Base-by-base conservation (phyloP, 257 asterid species). In the Lavandula angustifolia region DNA sequence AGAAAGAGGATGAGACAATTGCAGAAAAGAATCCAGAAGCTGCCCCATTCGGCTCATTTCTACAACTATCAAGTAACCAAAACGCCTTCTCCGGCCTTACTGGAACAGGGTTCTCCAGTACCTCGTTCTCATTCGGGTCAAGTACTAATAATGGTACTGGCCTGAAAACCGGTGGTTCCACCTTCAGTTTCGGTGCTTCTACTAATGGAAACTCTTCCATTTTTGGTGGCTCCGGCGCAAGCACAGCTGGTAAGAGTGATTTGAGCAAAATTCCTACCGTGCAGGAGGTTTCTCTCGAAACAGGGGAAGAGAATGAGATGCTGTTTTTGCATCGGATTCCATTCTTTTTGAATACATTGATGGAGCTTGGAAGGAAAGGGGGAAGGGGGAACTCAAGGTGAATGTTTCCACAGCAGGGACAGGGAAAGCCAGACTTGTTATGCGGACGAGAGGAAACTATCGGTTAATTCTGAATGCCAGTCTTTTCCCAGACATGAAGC, bases 401-500 rank as follows among this genome's bases (percentile, higher is more conserved):
- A 91, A 91, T 63, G 76, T 81, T 46, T 62, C 88, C 3, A 75
- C 85, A 57, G 18, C 76, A 6, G 94, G 75, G 74, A 59, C 81
- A 1, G 85, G 77, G 53, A 89, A 80, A 76, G 94, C 87, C 9
- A 83, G 99, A 55, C 91, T 92, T n/a, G 64, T 89, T 34, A 92
- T 92, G 99, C 75, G 97, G 70, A 81, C 96, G 2, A 73, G 76
- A 68, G 97, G 97, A 54, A 87, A 92, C 71, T 85, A 79, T 69
- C 85, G 99, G 60, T 71, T 92, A 80, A 84, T 92, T 44, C 52
- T 92, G 82, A 92, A 92, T 62, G 94, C 99, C 3, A 76, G 82
- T 51, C 94, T 92, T 52, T 92, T 79, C 66, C 94, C 99, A 3
- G 96, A 92, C 58, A 87, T 89, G 94, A 89, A 92, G 86, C 82